Evolutionary conservation across 1,284 basidiomycete genomes (phyloP).

Genomic region (Heterobasidion irregulare): DNA sequence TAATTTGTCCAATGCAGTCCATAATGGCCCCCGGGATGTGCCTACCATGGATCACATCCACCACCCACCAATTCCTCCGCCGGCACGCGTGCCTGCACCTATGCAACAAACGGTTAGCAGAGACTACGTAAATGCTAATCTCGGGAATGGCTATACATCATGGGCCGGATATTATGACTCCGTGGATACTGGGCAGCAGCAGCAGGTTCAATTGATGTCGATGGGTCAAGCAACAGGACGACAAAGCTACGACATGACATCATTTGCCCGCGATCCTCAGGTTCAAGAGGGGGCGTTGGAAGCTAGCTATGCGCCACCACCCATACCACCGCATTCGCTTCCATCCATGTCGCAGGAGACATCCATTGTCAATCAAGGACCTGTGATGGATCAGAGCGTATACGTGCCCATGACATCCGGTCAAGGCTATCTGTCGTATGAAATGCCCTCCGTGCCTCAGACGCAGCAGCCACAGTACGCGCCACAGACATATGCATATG

Average conservation of each 20-base stretch:
- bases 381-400: background rate
- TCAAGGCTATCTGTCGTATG: background rate
- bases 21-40: background rate
- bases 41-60: background rate
- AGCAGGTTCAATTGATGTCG: background rate
- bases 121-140: background rate
- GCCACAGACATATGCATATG: background rate
- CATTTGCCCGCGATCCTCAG: background rate
- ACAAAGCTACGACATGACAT: background rate
- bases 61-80: background rate
- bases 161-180: slow-evolving; percentile 2
- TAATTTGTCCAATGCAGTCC: background rate
- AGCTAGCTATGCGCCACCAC: background rate
- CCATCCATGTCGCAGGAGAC: too few relatives aligned
- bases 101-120: background rate
- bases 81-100: background rate
- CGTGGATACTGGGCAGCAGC: background rate
- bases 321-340: background rate
- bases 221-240: background rate
- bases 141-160: slow-evolving; percentile 6
- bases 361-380: too few relatives aligned
- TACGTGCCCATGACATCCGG: background rate
- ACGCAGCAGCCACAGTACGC: background rate
- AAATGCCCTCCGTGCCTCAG: background rate
- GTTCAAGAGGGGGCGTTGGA: background rate